These are phyloP conservation scores for Boletus vinaceobasis DNA, from an alignment of 768 basidiomycete genomes.

Conservation along the genomic window DNA sequence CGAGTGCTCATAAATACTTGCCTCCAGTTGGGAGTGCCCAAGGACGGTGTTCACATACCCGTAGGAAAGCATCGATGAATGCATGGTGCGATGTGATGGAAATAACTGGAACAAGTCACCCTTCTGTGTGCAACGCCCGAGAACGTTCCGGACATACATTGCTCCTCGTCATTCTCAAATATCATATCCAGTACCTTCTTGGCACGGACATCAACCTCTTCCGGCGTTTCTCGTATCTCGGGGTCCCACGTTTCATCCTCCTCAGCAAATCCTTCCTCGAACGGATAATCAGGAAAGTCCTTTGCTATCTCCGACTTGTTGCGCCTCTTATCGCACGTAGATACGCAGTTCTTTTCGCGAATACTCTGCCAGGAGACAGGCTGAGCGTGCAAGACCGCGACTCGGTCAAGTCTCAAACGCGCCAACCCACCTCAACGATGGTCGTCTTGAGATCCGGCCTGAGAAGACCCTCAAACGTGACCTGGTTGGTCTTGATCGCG, in stretches of 20 bases:
- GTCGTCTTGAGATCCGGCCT: constrained; percentile 31
- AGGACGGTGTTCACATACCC: constrained; percentile 40
- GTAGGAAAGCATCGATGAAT: constrained; percentile 55
- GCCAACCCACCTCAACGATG: constrained; percentile 51
- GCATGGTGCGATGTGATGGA: constrained; percentile 67
- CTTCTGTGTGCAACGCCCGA: not conserved
- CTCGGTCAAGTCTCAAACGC: not conserved
- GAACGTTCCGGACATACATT: constrained; percentile 42
- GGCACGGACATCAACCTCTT: constrained; percentile 47
- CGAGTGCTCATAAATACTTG: constrained; percentile 23
- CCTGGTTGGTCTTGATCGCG: constrained; percentile 53
- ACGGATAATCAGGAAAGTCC: constrained; percentile 46
- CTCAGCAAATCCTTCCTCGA: constrained; percentile 60
- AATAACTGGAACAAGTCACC: constrained; percentile 42
- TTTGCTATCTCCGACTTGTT: constrained; percentile 44
- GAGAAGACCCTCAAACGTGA: constrained; percentile 49
- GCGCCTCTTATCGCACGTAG: constrained; percentile 68
- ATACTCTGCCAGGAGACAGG: constrained; percentile 46
- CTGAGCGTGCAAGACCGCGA: not conserved
- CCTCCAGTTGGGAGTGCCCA: constrained; percentile 64
- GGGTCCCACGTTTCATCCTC: constrained; percentile 60
- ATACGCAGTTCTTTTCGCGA: constrained; percentile 63
- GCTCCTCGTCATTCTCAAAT: constrained; percentile 43
- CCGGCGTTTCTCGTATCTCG: constrained; percentile 50
- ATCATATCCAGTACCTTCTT: constrained; percentile 50